Evolutionary conservation across 352 stramenopile species (phyloP), one percentile per base, ranked within the genome.

Genomic region (Phytopythium mirpurense): DNA sequence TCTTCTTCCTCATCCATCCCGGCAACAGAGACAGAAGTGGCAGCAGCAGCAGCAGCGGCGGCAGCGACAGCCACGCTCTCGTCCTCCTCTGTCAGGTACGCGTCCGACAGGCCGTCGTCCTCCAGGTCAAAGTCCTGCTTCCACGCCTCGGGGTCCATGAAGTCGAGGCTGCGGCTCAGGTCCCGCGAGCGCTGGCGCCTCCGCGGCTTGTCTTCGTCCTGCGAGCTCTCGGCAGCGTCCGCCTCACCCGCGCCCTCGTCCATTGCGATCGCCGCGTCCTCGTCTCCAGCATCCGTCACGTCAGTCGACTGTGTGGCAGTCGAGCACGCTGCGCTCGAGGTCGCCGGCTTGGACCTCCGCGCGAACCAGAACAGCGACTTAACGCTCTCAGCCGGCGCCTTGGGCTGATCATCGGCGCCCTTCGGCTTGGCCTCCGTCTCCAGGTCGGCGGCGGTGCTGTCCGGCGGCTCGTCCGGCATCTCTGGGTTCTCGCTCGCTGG

Each of bases 101-200:
- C 70, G 36, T 87, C 76, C 2, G 72, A 81, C 14, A 84, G 54
- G 8, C 63, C 74, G 60, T 90, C 74, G 60, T 90, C 79, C 61
- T 88, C 80, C 43, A 90, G 50, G 23, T 84, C 77, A 41, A 90
- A 90, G 32, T 87, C 84, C 19, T 82, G 54, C 56, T 83, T 86
- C 80, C 80, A 90, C 32, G 73, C 80, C 26, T 76, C 74, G 23
- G 62, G 63, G 42, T 90, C 80, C 18, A 69, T 82, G 52, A 90
- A 90, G 49, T 90, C 79, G 29, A 90, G 70, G 34, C 79, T 90
- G 23, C 78, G 59, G 55, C 77, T 90, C 40, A 88, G 63, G 32
- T 90, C 79, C 19, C 78, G 47, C 21, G 47, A 44, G 4, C 31
- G 72, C 43, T 51, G 53, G 19, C 75, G 50, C 48, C 68, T 63